Base-by-base conservation (phyloP, 345 rosid species). In the Jatropha curcas region DNA sequence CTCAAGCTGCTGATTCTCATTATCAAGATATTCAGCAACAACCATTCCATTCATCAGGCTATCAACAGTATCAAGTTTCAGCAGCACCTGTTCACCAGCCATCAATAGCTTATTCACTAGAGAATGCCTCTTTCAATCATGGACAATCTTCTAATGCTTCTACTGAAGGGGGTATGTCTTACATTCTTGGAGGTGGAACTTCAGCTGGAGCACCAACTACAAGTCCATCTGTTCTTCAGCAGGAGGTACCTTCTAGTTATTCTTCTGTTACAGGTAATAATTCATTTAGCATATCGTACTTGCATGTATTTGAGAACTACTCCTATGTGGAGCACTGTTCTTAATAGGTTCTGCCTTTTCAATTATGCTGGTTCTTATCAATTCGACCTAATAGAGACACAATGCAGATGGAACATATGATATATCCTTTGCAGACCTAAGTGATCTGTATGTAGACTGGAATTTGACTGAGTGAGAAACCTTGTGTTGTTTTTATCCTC, bases 191-290 rank as follows among this genome's bases (percentile, higher is more conserved):
- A 68, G 86, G 81, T 79, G 89, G 88, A 72, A 69, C 67, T 65
- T 70, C 78, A 33, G 76, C 80, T 78, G 90, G 85, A 82, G 84
- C 76, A 70, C 71, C 84, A 22, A 85, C 87, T 65, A 67, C 88
- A 74, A 80, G 81, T 82, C 81, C 91, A 72, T 83, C 84, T 82
- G 86, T 84, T 91, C 91, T 85, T 90, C 93, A 75, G 97, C 99
- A 93, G 98, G 99, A 96, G 98, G 99, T 93, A 96, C 90, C 99
- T 96, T 96, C 91, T 93, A 90, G 98, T 93, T 91, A 96, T 96
- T 96, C 98, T 90, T 90, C 99, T 83, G 89, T 88, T 82, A 74
- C 99, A 96, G 99, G 98, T 96, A 96, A 96, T 86, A 68, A 78
- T 86, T 88, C 82, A 84, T 86, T 84, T 81, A 75, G 85, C 76